phyloP scores from a whole-genome alignment of 805 yeast species.

The Cyberlindnera petersonii region DNA sequence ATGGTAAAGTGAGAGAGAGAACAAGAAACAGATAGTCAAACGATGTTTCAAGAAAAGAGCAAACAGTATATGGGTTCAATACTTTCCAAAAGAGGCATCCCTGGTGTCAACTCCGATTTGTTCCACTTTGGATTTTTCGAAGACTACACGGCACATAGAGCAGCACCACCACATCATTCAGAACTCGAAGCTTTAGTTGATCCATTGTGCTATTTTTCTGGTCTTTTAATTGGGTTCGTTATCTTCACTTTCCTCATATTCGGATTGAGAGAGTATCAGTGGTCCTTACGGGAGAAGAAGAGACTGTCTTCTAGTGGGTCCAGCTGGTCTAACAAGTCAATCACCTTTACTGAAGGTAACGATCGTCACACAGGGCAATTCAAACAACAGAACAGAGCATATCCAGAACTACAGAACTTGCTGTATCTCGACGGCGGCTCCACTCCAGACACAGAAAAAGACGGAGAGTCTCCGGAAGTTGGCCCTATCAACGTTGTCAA shows the following conservation, averaged over 20 bases:
- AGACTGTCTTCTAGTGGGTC: conserved; percentile 19
- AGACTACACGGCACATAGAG: conserved; percentile 19
- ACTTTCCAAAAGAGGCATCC: conserved; percentile 20
- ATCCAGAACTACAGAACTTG: conserved; percentile 12
- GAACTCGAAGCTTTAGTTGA: conserved; percentile 25
- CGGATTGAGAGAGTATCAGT: conserved; percentile 29
- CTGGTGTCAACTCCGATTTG: conserved; percentile 27
- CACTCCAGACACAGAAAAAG: neutral
- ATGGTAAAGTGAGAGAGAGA: neutral
- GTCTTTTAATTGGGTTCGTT: conserved; percentile 15
- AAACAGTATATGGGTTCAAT: neutral
- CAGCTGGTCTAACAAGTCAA: conserved; percentile 19
- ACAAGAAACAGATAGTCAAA: neutral
- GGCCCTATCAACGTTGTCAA: neutral
- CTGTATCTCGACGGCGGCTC: neutral
- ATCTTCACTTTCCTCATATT: conserved; percentile 23
- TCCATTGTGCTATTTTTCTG: conserved; percentile 24
- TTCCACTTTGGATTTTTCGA: conserved; percentile 30
- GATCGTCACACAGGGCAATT: neutral
- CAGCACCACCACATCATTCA: conserved; percentile 10
- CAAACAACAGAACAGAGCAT: conserved; percentile 18
- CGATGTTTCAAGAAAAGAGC: neutral
- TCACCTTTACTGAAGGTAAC: conserved; percentile 1
- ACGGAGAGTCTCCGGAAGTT: neutral
- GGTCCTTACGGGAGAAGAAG: conserved; percentile 19